These are phyloP conservation scores for Phaeomoniella chlamydospora DNA, from an alignment of 2,329 filamentous ascomycete species.

Conservation along the genomic window DNA sequence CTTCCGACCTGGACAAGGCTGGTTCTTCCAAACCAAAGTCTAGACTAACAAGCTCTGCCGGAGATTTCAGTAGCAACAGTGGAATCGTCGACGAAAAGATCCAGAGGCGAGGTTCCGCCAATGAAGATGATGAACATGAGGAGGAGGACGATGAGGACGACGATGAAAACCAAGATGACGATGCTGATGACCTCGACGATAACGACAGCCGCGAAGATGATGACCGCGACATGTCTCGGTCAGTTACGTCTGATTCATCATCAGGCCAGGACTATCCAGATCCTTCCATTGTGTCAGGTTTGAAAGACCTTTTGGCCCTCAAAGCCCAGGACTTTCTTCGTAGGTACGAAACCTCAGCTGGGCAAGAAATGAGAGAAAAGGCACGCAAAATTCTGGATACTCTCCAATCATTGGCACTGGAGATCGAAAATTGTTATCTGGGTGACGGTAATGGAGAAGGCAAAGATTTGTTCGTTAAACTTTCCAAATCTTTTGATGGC, in stretches of 20 bases:
- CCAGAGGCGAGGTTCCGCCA: conserved; percentile 21
- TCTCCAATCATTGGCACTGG: conserved; percentile 54
- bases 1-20: conserved; percentile 4
- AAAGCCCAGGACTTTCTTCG: conserved; percentile 75
- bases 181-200: conserved; percentile 22
- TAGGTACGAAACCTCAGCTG: conserved; percentile 63
- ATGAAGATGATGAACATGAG: conserved; percentile 35
- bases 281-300: conserved; percentile 28
- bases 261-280: conserved; percentile 23
- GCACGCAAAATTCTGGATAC: conserved; percentile 61
- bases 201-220: conserved; percentile 34
- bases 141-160: conserved; percentile 37
- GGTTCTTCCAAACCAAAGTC: background rate
- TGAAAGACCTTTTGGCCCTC: conserved; percentile 59
- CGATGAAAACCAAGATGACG: conserved; percentile 38
- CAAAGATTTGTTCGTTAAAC: conserved; percentile 52
- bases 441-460: conserved; percentile 31
- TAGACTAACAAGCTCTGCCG: conserved; percentile 12
- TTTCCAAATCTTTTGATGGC: conserved; percentile 75
- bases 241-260: conserved; percentile 49
- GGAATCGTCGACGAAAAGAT: conserved; percentile 21
- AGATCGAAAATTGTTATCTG: conserved; percentile 60
- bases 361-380: conserved; percentile 61
- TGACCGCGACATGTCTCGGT: conserved; percentile 45
- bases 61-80: conserved; percentile 15